Base-by-base conservation (phyloP, 164 flowering plant genomes). In the Aristolochia fimbriata region DNA sequence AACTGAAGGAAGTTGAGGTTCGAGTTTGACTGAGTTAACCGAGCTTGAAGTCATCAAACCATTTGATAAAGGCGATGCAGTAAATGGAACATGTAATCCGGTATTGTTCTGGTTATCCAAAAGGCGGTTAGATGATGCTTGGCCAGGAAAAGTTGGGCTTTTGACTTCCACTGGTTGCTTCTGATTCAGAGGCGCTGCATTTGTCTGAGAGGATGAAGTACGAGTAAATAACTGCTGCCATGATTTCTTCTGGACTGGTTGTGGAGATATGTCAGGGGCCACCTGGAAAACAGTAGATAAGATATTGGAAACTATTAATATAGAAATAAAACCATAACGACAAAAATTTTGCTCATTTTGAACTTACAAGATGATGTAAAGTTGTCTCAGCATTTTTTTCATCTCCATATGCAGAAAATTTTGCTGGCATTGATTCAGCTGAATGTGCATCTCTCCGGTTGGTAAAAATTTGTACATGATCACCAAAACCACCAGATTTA, bases 141-240 rank as follows among this genome's bases (percentile, higher is more conserved):
- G 78, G 52, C 65, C 59, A 65, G 79, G 59, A 15, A 68, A 62
- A 2, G 67, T 74, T 0, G 74, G 60, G 41, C 64, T 71, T 77
- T 45, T 71, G 60, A 67, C 51, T 76, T 58, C 56, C 15, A 52
- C 15, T 15, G 13, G 14, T 27, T 52, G 30, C 23, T 52, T 52
- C 16, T 22, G 56, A 52, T 23, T 52, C 15, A 15, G 16, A 22
- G 23, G 30, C 4, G 30, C 51, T 17, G 91, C 60, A 24, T 78
- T 23, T 13, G 77, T 37, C 62, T 79, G 65, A 73, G 62, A 73
- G 65, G 89, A 30, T 52, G 85, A 41, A 24, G 96, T 70, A 47
- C 89, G 84, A 61, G 91, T 80, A 68, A 92, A 92, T 64, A 92
- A 64, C 51, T 92, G 98, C 43, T 85, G 94, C 98, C 98, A 92